Conservation (phyloP, 345 rosid species). For the Lepidium sativum region DNA sequence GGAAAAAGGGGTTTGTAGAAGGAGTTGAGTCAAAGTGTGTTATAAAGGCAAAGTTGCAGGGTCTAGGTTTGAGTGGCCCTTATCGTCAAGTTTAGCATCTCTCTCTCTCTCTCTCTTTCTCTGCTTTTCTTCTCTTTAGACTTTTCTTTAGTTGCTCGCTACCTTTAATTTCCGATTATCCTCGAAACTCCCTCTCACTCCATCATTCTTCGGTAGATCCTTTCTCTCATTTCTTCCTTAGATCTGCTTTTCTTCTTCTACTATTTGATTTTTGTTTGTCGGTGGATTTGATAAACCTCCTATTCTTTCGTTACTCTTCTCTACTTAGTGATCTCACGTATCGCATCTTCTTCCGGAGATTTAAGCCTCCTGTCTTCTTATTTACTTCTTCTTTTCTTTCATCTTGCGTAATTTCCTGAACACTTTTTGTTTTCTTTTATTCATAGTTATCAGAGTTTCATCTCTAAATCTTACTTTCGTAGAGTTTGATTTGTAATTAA, state of each 20-base stretch:
- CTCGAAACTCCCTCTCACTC: conserved; percentile 3
- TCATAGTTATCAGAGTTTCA: not conserved
- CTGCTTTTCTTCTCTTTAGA: no score
- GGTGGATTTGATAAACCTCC: conserved; percentile 7
- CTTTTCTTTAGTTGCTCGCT: not conserved
- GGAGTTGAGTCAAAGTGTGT: not conserved
- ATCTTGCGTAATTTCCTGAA: not conserved
- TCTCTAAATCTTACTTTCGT: not conserved
- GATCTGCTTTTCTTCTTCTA: not conserved
- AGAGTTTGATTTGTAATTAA: not conserved
- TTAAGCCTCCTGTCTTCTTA: not conserved
- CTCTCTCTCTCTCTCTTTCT: no score
- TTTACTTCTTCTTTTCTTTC: not conserved
- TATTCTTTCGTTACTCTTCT: not conserved
- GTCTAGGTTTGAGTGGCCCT: not conserved
- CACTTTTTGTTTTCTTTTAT: not conserved
- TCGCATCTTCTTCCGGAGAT: not conserved
- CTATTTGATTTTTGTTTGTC: not conserved
- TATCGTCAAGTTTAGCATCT: not conserved
- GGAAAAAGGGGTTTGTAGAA: not conserved
- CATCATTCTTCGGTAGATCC: conserved; percentile 16
- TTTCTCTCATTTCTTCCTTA: not conserved
- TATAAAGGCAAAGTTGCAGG: not conserved
- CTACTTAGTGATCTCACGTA: not conserved
- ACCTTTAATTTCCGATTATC: not conserved